phyloP scores from a whole-genome alignment of 768 basidiomycete species.

The Lactarius quietus region DNA sequence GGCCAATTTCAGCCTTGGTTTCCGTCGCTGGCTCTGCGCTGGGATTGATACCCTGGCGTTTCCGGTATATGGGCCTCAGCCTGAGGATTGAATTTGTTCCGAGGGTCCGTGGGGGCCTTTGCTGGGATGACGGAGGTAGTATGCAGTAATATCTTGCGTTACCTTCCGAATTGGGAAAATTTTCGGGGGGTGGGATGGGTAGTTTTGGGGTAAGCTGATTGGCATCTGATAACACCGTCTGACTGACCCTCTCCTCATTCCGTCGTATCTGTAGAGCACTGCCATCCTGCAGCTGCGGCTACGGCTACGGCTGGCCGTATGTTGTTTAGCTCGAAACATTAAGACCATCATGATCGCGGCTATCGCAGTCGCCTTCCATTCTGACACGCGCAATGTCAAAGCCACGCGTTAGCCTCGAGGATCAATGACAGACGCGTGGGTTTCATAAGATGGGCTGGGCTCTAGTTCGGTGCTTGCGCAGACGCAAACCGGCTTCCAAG shows the following conservation, averaged over 20 bases:
- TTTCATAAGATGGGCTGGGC: conserved; percentile 15
- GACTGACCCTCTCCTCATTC: background rate
- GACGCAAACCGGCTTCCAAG: conserved; percentile 17
- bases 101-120: too few species aligned
- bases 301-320: background rate
- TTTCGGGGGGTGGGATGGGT: conserved; percentile 1
- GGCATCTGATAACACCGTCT: conserved; percentile 11
- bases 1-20: background rate
- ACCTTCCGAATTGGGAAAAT: background rate
- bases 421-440: conserved; percentile 11
- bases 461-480: background rate
- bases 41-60: background rate
- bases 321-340: background rate
- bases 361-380: background rate
- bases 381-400: background rate
- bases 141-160: background rate
- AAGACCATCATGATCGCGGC: background rate
- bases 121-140: background rate
- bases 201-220: background rate
- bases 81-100: background rate
- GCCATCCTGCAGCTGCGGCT: conserved; percentile 7
- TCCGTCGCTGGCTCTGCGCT: background rate
- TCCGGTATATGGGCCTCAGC: background rate
- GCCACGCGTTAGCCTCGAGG: conserved; percentile 22
- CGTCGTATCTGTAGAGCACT: background rate